Percentiles rank a stretch among this genome's conserved stretches.
Conservation (phyloP, 345 rosid genomes). For the Pugionium dolabratum region DNA sequence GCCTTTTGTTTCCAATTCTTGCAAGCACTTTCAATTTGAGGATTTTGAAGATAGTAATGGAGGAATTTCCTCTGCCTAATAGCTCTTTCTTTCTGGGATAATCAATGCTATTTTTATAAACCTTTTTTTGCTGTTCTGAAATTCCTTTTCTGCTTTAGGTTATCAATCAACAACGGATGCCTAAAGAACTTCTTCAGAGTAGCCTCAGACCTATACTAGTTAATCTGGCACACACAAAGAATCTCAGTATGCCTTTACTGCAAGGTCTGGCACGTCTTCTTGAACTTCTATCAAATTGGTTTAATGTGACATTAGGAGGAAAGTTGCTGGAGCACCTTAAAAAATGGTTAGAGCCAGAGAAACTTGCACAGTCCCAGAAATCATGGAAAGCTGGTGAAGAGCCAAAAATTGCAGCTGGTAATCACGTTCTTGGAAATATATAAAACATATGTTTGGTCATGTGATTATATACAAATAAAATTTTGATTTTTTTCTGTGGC, state of each 20-base stretch:
- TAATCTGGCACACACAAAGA: constrained; percentile 94
- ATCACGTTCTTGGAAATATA: constrained; percentile 7
- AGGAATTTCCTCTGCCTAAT: constrained; percentile 18
- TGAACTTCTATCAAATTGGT: constrained; percentile 95
- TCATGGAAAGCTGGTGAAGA: constrained; percentile 99
- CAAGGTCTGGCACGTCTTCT: constrained; percentile 97
- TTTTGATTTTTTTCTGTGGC: constrained; percentile 45
- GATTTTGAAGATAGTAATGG: constrained; percentile 7
- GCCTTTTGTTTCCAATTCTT: constrained; percentile 29
- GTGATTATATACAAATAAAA: constrained; percentile 25
- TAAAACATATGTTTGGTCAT: constrained; percentile 18
- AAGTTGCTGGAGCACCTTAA: constrained; percentile 96
- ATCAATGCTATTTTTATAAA: constrained; percentile 6
- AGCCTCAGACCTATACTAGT: constrained; percentile 97
- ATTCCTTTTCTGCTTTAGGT: constrained; percentile 52
- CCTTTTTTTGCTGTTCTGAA: constrained; percentile 15
- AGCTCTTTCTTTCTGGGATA: constrained; percentile 27
- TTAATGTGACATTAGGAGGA: constrained; percentile 95
- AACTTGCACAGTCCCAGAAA: constrained; percentile 87
- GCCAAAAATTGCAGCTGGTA: constrained; percentile 98
- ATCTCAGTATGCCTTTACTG: constrained; percentile 97
- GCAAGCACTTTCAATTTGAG: neutral
- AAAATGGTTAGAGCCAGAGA: constrained; percentile 98
- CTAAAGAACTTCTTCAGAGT: constrained; percentile 97
- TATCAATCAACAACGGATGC: constrained; percentile 95